Percentiles rank a stretch among this genome's conserved stretches.
These are phyloP conservation scores for Penicillium daleae DNA, from an alignment of 495 filamentous ascomycete species.

Conservation along the genomic window DNA sequence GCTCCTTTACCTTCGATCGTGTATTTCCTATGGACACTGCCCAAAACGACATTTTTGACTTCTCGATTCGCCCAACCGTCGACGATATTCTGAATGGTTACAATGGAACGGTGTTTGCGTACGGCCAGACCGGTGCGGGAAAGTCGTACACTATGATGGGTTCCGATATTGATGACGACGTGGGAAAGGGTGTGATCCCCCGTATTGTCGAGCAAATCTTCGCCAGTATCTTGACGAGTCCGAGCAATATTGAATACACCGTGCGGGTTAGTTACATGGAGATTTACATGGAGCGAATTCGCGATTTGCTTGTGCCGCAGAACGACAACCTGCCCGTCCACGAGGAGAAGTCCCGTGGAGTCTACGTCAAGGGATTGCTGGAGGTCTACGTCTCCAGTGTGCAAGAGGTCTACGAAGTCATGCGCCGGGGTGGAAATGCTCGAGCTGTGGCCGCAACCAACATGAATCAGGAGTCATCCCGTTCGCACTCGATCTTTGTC, in stretches of 20 bases:
- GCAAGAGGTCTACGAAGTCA: conserved; percentile 94
- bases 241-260: conserved; percentile 95
- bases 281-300: conserved; percentile 99
- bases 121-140: conserved; percentile 96
- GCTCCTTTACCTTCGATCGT: conserved; percentile 93
- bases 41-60: conserved; percentile 93
- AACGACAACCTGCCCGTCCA: conserved; percentile 97
- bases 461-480: conserved; percentile 99
- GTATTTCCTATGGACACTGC: conserved; percentile 91
- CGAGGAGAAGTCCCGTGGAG: conserved; percentile 93
- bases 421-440: conserved; percentile 87
- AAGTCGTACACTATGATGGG: conserved; percentile 99
- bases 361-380: conserved; percentile 94
- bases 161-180: conserved; percentile 89
- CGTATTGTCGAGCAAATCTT: conserved; percentile 99
- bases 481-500: conserved; percentile 98
- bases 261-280: conserved; percentile 99
- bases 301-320: conserved; percentile 85
- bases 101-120: conserved; percentile 98
- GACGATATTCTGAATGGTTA: conserved; percentile 98
- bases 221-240: conserved; percentile 85
- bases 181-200: conserved; percentile 90
- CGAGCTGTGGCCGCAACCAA: conserved; percentile 97
- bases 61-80: conserved; percentile 92
- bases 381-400: conserved; percentile 97